Percentiles rank a stretch among this genome's conserved stretches.
phyloP scores from a whole-genome alignment of 2,329 filamentous ascomycete species.

The Colletotrichum sp. region DNA sequence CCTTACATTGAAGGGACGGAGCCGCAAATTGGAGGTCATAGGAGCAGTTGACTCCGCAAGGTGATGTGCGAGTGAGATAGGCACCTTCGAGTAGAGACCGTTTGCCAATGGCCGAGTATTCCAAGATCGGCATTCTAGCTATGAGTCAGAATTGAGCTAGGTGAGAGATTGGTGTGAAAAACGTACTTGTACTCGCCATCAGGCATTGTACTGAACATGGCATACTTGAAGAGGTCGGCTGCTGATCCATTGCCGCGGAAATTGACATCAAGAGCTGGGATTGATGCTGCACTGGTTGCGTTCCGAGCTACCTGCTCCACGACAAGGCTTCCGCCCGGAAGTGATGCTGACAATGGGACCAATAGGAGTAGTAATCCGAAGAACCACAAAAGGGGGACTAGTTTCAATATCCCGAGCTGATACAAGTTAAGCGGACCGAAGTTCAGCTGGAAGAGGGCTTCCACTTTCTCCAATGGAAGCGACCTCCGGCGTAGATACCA shows the following conservation, averaged over 20 bases:
- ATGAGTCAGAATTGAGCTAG: not conserved
- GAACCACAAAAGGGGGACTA: not conserved
- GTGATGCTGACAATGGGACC: not conserved
- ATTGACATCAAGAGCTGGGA: not conserved
- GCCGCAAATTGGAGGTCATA: not conserved
- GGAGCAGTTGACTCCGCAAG: not conserved
- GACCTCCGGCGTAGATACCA: not conserved
- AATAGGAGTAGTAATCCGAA: not conserved
- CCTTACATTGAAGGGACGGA: not conserved
- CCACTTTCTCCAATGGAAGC: not conserved
- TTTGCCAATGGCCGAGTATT: not conserved
- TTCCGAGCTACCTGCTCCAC: not conserved
- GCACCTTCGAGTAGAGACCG: not conserved
- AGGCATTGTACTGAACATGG: not conserved
- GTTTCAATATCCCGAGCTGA: not conserved
- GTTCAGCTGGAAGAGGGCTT: not conserved
- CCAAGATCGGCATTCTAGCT: not conserved
- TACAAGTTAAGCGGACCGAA: not conserved
- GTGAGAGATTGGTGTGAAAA: not conserved
- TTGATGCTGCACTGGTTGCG: not conserved
- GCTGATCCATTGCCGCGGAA: not conserved
- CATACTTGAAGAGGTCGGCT: not conserved
- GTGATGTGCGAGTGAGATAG: not conserved
- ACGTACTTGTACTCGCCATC: not conserved
- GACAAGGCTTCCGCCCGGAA: not conserved